Evolutionary conservation across 2,329 filamentous ascomycete species (phyloP), one percentile per base, ranked within the genome.

Genomic region (Alternaria consortialis): DNA sequence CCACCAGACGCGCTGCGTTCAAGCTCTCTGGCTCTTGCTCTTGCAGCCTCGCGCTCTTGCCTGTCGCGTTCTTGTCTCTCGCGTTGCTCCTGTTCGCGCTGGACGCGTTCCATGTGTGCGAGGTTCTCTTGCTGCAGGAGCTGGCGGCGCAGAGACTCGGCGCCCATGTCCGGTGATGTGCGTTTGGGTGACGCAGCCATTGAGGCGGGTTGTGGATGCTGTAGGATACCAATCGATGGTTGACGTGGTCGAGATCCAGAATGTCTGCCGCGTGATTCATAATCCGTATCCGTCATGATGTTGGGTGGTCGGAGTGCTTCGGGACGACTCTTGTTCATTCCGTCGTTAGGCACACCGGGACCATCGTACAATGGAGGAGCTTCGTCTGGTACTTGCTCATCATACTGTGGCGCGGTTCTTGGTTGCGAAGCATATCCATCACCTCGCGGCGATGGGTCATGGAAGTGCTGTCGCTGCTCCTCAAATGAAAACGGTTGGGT

Each of bases 131-230:
- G 70, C 34, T 76, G 67, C 5, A 75, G 66, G 23, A 79, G 70
- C 48, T 77, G 75, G 13, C 69, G 73, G 34, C 74, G 75, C 2
- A 79, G 66, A 31, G 72, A 74, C 40, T 77, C 74, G 53, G 76
- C 71, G 17, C 76, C 76, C 76, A 79, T 79, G 47, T 79, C 74
- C 13, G 72, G 71, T 12, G 67, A 67, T n/a, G 73, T 73, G 47
- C 74, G 75, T 36, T 75, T 71, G 9, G 76, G 76, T 1, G 75
- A 77, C n/a, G 76, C 76, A 17, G 76, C 75, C 76, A 79, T 79
- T 7, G 75, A 76, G 7, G 76, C 74, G n/a, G 76, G 76, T 46
- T 77, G 75, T 11, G 76, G 76, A 50, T 79, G 76, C 53, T 77
- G 75, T 20, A 79, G 65, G n/a, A 78, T 70, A 6, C 68, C 71